Evolutionary conservation across 2,329 filamentous ascomycete genomes (phyloP).

Genomic region (Pseudogymnoascus sp.): DNA sequence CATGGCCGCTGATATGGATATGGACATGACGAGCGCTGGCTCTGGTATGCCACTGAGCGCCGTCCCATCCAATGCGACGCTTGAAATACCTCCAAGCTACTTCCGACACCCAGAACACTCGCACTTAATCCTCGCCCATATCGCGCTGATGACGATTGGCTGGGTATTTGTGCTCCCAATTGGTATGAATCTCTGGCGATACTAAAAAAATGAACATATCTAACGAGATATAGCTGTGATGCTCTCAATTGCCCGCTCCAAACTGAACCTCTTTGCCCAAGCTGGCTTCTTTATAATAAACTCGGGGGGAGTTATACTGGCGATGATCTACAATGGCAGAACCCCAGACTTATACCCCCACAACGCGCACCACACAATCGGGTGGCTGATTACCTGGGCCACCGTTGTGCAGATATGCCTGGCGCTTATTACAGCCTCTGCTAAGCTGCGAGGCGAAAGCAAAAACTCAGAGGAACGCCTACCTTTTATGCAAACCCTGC

Average conservation of each 20-base stretch:
- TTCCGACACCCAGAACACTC: conserved; percentile 33
- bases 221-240: conserved; percentile 45
- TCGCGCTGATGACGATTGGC: conserved; percentile 56
- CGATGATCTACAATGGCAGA: conserved; percentile 65
- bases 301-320: conserved; percentile 54
- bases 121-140: conserved; percentile 45
- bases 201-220: not conserved
- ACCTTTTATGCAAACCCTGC: conserved; percentile 55
- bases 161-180: conserved; percentile 65
- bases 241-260: conserved; percentile 74
- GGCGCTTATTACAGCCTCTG: conserved; percentile 23
- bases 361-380: conserved; percentile 75
- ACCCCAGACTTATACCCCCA: conserved; percentile 80
- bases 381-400: conserved; percentile 74
- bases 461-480: conserved; percentile 39
- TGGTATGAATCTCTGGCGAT: conserved; percentile 39
- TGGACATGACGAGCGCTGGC: conserved; percentile 17
- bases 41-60: conserved; percentile 11
- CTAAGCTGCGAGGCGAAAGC: conserved; percentile 20
- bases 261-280: conserved; percentile 62
- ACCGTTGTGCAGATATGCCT: conserved; percentile 62
- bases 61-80: conserved; percentile 11
- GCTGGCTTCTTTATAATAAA: conserved; percentile 59
- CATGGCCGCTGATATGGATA: conserved; percentile 27
- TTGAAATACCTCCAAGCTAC: conserved; percentile 30